A percentile compares a stretch with the other conserved stretches of the same genome.
Evolutionary conservation across 805 yeast genomes (phyloP).

Genomic region (Candida insectorum): DNA sequence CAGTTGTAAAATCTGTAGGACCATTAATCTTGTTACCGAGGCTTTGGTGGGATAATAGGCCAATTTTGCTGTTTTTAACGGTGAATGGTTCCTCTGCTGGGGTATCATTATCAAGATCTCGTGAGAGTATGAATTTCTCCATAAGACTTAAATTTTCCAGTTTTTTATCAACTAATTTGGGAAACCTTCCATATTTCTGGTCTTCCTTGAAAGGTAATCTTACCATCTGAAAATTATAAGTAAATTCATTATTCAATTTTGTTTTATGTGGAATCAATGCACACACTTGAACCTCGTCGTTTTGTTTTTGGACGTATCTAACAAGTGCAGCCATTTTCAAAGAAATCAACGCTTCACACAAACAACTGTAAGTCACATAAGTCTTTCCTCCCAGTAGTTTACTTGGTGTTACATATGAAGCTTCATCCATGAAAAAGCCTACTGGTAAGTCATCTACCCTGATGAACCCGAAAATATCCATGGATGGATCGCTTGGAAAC

Average conservation of each 20-base stretch:
- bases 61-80: constrained; percentile 15
- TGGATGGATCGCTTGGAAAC: constrained; percentile 45
- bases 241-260: constrained; percentile 5
- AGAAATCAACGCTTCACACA: constrained; percentile 53
- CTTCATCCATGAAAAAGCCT: constrained; percentile 57
- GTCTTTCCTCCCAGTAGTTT: constrained; percentile 12
- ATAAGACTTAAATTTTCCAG: constrained; percentile 14
- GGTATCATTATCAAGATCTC: constrained; percentile 19
- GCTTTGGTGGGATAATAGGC: constrained; percentile 11
- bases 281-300: constrained; percentile 48
- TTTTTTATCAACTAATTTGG: constrained; percentile 17
- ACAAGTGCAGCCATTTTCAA: constrained; percentile 53
- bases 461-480: constrained; percentile 66
- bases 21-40: constrained; percentile 2
- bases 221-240: constrained; percentile 46
- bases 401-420: constrained; percentile 50
- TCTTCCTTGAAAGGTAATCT: constrained; percentile 76
- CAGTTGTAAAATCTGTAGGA: constrained; percentile 4
- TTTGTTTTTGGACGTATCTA: constrained; percentile 53
- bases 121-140: constrained; percentile 29
- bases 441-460: constrained; percentile 47
- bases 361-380: constrained; percentile 23
- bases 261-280: constrained; percentile 47
- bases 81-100: constrained; percentile 3
- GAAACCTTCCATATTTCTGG: constrained; percentile 57